A percentile compares a stretch with the other conserved stretches of the same genome.
These are phyloP conservation scores for Vishniacozyma victoriae DNA, from an alignment of 768 basidiomycete species.

Conservation along the genomic window DNA sequence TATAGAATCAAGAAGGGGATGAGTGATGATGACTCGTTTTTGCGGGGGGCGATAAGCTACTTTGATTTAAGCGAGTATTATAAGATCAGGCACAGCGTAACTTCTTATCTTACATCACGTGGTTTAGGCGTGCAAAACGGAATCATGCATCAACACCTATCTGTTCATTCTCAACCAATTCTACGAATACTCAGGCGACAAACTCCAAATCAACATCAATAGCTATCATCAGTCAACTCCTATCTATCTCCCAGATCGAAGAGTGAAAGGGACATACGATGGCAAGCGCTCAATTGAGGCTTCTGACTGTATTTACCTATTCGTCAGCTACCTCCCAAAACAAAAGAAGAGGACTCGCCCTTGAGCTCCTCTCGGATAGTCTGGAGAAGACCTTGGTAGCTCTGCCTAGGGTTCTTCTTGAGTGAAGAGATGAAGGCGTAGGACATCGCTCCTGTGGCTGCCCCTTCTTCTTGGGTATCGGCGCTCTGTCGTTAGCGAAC, in stretches of 20 bases:
- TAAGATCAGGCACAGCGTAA: too few species aligned
- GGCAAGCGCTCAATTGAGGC: constrained; percentile 42
- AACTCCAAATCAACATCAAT: constrained; percentile 34
- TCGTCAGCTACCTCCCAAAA: too few species aligned
- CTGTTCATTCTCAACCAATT: too few species aligned
- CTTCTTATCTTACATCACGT: too few species aligned
- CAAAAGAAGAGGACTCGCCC: too few species aligned
- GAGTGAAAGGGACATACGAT: constrained; percentile 22
- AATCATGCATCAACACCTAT: too few species aligned
- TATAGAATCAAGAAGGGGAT: too few species aligned
- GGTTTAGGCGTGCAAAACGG: too few species aligned
- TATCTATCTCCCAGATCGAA: neutral
- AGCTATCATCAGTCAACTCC: constrained; percentile 7
- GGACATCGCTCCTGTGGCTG: constrained; percentile 53
- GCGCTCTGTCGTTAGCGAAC: too few species aligned
- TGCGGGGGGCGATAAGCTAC: too few species aligned
- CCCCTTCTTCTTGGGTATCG: constrained; percentile 50
- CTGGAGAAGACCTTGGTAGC: constrained; percentile 45
- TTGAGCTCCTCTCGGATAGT: constrained; percentile 47
- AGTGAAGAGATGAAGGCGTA: constrained; percentile 48
- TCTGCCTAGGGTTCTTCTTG: constrained; percentile 47
- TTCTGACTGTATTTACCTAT: constrained; percentile 50
- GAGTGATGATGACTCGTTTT: too few species aligned
- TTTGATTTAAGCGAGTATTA: too few species aligned
- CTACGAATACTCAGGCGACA: constrained; percentile 30